Conservation (phyloP, 805 yeast genomes). For the Yamadazyma laniorum region DNA sequence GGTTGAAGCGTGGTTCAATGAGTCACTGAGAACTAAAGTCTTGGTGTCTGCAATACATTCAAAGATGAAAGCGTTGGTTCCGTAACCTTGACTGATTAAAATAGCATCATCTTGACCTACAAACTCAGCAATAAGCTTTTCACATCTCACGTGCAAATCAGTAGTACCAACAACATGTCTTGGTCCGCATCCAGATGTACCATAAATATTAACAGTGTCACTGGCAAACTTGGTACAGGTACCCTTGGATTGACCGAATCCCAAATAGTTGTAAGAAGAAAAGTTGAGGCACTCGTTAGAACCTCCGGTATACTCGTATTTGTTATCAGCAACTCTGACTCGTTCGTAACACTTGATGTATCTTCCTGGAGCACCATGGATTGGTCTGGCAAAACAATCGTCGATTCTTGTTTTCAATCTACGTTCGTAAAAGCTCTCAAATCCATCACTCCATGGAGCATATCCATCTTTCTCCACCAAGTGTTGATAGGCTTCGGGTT, state of each 20-base stretch:
- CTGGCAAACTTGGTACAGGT: constrained; percentile 80
- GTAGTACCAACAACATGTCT: constrained; percentile 73
- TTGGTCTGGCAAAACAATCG: constrained; percentile 93
- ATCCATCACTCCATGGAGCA: constrained; percentile 94
- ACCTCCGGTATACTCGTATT: constrained; percentile 71
- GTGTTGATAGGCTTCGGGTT: constrained; percentile 61
- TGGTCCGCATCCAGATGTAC: constrained; percentile 78
- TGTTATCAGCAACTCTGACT: constrained; percentile 59
- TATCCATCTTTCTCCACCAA: constrained; percentile 80
- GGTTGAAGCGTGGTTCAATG: constrained; percentile 91
- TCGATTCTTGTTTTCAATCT: constrained; percentile 87
- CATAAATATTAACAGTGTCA: constrained; percentile 60
- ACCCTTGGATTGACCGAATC: constrained; percentile 95
- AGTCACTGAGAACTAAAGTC: constrained; percentile 90
- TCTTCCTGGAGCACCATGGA: constrained; percentile 98
- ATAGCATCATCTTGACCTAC: constrained; percentile 88
- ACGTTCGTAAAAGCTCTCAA: constrained; percentile 91
- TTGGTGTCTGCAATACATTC: constrained; percentile 79
- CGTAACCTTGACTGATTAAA: constrained; percentile 91
- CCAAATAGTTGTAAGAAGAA: constrained; percentile 89
- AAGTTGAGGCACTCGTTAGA: constrained; percentile 78
- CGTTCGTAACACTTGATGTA: constrained; percentile 80
- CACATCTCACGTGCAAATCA: constrained; percentile 72
- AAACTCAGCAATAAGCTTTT: constrained; percentile 73
- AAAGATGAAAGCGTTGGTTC: constrained; percentile 89